Base-by-base conservation (phyloP, 148 eudicot genomes). In the Camellia sinensis region DNA sequence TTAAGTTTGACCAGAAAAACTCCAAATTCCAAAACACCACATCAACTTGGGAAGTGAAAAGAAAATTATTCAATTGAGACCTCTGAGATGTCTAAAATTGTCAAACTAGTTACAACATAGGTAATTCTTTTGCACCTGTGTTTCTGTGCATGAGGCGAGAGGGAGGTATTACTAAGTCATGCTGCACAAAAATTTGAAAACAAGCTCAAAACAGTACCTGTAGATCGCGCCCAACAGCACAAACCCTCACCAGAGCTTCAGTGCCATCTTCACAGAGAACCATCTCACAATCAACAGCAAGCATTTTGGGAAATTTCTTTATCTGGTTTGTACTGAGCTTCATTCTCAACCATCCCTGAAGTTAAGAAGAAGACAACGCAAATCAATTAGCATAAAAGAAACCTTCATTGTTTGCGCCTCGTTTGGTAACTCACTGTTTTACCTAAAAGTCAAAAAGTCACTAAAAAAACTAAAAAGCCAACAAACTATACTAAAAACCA, bases 201-300 rank as follows among this genome's bases (percentile, higher is more conserved):
- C 41, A 45, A 15, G 3, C 57, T 14, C 43, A 19, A 74, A n/a
- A 57, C 17, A 54, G 67, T 87, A 93, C 99, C 97, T 91, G 78
- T 62, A 91, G 86, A 79, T 88, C 72, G 69, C 90, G 90, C 81
- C 89, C 95, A 48, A 97, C 99, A n/a, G 85, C 94, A 57, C 98
- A 97, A 76, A 97, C 83, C 83, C 88, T 90, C 80, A 87, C 99
- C 82, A 97, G 83, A 62, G 99, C 99, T 84, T 97, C 99, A 81
- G 92, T 94, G 73, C 97, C 98, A 84, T 94, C 98, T 84, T 94
- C 91, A 83, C 99, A 97, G 56, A 97, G 95, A 79, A 91, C 99
- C 99, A 97, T 97, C 93, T 97, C 99, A 87, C 99, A 97, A 80
- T 97, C 99, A 87, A 92, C 87, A 60, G 99, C 95, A 81, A 97